A percentile compares a stretch with the other conserved stretches of the same genome.
Evolutionary conservation across 169 alveolate species (phyloP).

Genomic region (Theileria sp.): DNA sequence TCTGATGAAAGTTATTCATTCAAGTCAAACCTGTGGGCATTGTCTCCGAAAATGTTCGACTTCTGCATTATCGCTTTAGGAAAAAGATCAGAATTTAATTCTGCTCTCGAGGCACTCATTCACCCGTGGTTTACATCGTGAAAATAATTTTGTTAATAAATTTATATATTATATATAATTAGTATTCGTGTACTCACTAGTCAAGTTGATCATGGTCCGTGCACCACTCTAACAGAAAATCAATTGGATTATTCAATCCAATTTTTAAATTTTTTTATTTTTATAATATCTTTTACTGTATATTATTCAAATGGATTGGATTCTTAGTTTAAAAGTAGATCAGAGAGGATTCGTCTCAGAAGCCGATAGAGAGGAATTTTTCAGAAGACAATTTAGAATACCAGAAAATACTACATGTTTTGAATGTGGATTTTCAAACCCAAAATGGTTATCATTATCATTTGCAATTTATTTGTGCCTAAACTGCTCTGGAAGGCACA

Average conservation of each 20-base stretch:
- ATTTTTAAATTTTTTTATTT: no score
- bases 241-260: neutral
- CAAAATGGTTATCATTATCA: constrained; percentile 95
- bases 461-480: constrained; percentile 93
- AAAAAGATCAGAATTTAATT: constrained; percentile 52
- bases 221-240: constrained; percentile 22
- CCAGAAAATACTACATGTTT: constrained; percentile 85
- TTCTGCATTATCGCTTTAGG: constrained; percentile 65
- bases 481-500: constrained; percentile 93
- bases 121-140: constrained; percentile 58
- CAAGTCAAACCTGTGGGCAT: constrained; percentile 68
- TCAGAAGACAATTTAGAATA: constrained; percentile 68
- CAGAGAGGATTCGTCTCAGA: constrained; percentile 80
- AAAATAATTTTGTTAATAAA: neutral
- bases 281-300: neutral
- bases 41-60: constrained; percentile 65
- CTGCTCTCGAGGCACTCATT: constrained; percentile 77
- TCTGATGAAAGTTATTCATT: constrained; percentile 37
- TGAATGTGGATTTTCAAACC: constrained; percentile 93
- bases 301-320: constrained; percentile 28
- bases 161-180: neutral
- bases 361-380: constrained; percentile 72
- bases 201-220: neutral
- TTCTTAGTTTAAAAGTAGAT: constrained; percentile 70
- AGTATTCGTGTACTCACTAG: neutral